These are phyloP conservation scores for Jatropha multifida DNA, from an alignment of 441 rosid species.

Conservation along the genomic window DNA sequence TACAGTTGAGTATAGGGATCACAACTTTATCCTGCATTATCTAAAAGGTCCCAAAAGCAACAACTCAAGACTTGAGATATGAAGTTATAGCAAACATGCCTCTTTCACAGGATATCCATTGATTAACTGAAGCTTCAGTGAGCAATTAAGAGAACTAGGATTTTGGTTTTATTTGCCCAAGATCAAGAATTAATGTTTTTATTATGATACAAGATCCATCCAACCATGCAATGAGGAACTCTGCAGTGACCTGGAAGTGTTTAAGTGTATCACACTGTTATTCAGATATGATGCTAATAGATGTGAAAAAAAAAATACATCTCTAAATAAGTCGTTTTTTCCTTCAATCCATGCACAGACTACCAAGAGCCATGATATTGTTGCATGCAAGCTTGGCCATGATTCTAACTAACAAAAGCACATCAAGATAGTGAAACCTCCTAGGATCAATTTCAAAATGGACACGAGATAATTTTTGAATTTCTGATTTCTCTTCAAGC, in stretches of 20 bases:
- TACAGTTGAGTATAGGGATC: not conserved
- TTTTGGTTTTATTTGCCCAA: not conserved
- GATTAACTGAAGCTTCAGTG: not conserved
- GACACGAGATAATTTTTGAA: not conserved
- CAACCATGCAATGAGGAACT: too few species aligned
- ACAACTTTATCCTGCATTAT: not conserved
- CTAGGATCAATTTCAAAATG: not conserved
- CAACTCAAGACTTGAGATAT: not conserved
- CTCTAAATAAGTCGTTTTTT: not conserved
- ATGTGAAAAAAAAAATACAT: not conserved
- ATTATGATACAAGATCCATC: not conserved
- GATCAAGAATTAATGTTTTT: not conserved
- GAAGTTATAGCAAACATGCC: not conserved
- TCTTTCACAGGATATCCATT: constrained; percentile 9
- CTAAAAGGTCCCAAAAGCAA: not conserved
- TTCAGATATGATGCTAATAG: not conserved
- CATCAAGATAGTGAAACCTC: not conserved
- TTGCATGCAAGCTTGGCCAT: not conserved
- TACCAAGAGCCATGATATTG: not conserved
- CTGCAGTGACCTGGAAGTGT: not conserved
- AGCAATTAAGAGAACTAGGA: not conserved
- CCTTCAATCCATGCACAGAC: not conserved
- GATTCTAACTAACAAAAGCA: not conserved
- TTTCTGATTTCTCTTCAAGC: too few species aligned
- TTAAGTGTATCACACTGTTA: not conserved